Percentiles rank a stretch among this genome's conserved stretches.
phyloP scores from a whole-genome alignment of 805 yeast genomes.

The Schwanniomyces occidentalis region DNA sequence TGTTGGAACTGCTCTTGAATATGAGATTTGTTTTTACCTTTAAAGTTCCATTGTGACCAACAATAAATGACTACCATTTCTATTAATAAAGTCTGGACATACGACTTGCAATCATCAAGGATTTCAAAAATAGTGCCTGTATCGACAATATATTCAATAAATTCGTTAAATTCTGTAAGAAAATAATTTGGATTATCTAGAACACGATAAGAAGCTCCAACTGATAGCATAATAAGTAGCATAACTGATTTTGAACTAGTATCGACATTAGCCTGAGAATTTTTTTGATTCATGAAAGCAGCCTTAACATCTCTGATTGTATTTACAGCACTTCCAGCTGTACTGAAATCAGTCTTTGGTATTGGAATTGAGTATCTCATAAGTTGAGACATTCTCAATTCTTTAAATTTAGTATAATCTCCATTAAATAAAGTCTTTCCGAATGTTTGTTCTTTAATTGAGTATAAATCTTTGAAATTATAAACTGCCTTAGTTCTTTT shows the following conservation, averaged over 20 bases:
- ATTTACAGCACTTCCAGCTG: slow-evolving; percentile 24
- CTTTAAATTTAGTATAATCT: background rate
- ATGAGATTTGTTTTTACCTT: slow-evolving; percentile 12
- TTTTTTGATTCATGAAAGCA: slow-evolving; percentile 6
- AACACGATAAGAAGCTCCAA: slow-evolving; percentile 29
- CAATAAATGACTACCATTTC: slow-evolving; percentile 47
- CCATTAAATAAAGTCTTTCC: background rate
- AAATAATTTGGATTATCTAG: slow-evolving; percentile 24
- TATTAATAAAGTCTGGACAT: slow-evolving; percentile 29
- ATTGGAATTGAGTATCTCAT: slow-evolving; percentile 10
- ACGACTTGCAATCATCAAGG: slow-evolving; percentile 17
- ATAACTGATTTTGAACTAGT: slow-evolving; percentile 24
- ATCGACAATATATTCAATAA: slow-evolving; percentile 43
- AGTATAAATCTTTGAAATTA: slow-evolving; percentile 4
- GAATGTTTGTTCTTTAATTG: background rate
- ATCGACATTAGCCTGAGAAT: slow-evolving; percentile 12
- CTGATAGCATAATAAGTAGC: slow-evolving; percentile 29
- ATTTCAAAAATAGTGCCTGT: slow-evolving; percentile 34
- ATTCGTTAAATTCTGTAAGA: slow-evolving; percentile 34
- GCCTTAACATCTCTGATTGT: slow-evolving; percentile 18
- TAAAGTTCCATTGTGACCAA: slow-evolving; percentile 45
- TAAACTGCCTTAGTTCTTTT: slow-evolving; percentile 2
- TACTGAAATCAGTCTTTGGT: slow-evolving; percentile 15
- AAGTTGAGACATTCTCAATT: slow-evolving; percentile 13
- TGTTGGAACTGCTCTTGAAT: slow-evolving; percentile 20